Evolutionary conservation across 106 monocot species (phyloP).

Genomic region (Acorus calamus): DNA sequence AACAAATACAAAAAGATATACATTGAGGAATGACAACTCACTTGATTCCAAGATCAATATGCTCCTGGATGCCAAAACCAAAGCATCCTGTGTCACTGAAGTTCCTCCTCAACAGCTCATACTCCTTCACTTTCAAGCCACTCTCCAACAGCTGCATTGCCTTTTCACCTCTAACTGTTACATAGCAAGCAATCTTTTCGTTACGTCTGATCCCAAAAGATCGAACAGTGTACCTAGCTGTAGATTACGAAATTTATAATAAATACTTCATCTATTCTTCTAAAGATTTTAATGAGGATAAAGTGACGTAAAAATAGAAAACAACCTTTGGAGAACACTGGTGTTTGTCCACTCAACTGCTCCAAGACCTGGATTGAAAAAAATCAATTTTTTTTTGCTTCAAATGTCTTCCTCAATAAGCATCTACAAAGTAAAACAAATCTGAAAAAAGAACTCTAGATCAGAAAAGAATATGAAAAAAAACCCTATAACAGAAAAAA

Average conservation of each 20-base stretch:
- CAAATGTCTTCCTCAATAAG: too few species aligned
- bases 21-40: constrained; percentile 12
- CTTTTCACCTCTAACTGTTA: constrained; percentile 67
- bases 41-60: constrained; percentile 82
- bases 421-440: too few species aligned
- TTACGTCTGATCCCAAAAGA: constrained; percentile 71
- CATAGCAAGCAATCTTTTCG: constrained; percentile 73
- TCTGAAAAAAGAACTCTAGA: too few species aligned
- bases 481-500: too few species aligned
- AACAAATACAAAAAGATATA: background rate
- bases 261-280: too few species aligned
- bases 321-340: constrained; percentile 64
- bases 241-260: too few species aligned
- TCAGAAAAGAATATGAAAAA: too few species aligned
- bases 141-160: constrained; percentile 80
- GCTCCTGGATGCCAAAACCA: constrained; percentile 82
- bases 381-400: too few species aligned
- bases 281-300: too few species aligned
- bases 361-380: constrained; percentile 56
- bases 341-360: constrained; percentile 53
- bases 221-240: constrained; percentile 62
- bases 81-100: constrained; percentile 78
- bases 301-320: too few species aligned
- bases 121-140: constrained; percentile 71
- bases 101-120: constrained; percentile 59